Evolutionary conservation across 2,329 filamentous ascomycete genomes (phyloP), one percentile per base, ranked within the genome.

Genomic region (Ceratocystis eucalypticola): DNA sequence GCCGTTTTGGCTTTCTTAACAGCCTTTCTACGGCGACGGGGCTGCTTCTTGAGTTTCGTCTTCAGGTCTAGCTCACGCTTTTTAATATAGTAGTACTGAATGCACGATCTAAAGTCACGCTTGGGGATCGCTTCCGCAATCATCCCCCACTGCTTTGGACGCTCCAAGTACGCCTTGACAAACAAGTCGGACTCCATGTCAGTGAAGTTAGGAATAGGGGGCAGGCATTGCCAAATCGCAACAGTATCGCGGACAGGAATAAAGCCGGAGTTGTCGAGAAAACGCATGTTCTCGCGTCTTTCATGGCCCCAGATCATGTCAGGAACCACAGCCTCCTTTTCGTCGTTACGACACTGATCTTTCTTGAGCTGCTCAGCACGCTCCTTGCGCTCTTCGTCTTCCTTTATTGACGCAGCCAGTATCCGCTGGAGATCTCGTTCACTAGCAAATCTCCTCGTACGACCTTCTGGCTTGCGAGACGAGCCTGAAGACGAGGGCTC

Each of bases 71-170:
- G 82, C 61, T 85, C 81, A 76, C 87, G 88, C 76, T 85, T 94
- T 73, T 87, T 89, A 69, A 89, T 80, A 74, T 94, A 94, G 75
- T 94, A 94, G 74, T 92, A 91, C 72, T 91, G 87, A 70, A 94
- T 94, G 74, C 88, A 91, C 61, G 88, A 84, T 70, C 88, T 87
- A 74, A 90, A 91, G 71, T 88, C 85, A 28, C 89, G 84, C 37
- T 82, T 80, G 0, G 82, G 81, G 5, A 93, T 76, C 28, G 80
- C 80, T 67, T 88, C 84, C 4, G 89, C 87, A 67, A 94, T 85
- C 71, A 84, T 85, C 66, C 88, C 88, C 88, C 88, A 94, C 72
- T 91, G 88, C 79, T 94, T 94, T 0, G 88, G 88, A 67, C 82
- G 83, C 69, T 90, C 87, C 63, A 89, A 80, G 71, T 91, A 93